Conservation (phyloP, 306 rosid genomes). For the Cucurbita moschata region DNA sequence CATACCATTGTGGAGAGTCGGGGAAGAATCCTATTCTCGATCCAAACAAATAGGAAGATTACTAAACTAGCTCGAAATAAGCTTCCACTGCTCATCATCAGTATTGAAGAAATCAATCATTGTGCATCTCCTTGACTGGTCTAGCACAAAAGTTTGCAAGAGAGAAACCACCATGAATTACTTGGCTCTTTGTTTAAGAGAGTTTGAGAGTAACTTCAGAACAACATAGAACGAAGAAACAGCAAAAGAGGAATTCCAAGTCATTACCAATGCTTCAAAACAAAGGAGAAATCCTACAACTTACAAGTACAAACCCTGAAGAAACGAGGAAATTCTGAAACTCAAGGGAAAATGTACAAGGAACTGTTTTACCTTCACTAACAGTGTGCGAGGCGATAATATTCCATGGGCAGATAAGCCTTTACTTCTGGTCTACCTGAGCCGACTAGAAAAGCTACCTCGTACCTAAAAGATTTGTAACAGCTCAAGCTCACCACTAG, state of each 20-base stretch:
- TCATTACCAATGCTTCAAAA: not conserved
- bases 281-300: not conserved
- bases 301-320: not conserved
- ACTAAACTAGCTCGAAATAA: not conserved
- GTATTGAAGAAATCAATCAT: too few relatives aligned
- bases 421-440: slow-evolving; percentile 97
- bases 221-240: not conserved
- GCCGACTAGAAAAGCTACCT: slow-evolving; percentile 53
- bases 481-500: too few relatives aligned
- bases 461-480: slow-evolving; percentile 31
- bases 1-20: too few relatives aligned
- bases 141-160: not conserved
- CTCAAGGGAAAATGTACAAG: not conserved
- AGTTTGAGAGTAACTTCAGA: not conserved
- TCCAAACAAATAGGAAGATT: not conserved
- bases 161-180: not conserved
- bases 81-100: too few relatives aligned
- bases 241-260: too few relatives aligned
- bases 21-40: too few relatives aligned
- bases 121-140: too few relatives aligned
- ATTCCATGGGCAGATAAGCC: slow-evolving; percentile 86
- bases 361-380: slow-evolving; percentile 48
- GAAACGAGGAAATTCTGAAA: not conserved
- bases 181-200: not conserved
- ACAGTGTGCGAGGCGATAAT: slow-evolving; percentile 38